These are phyloP conservation scores for Colletotrichum graminicola DNA, from an alignment of 2,329 filamentous ascomycete species.

Conservation along the genomic window DNA sequence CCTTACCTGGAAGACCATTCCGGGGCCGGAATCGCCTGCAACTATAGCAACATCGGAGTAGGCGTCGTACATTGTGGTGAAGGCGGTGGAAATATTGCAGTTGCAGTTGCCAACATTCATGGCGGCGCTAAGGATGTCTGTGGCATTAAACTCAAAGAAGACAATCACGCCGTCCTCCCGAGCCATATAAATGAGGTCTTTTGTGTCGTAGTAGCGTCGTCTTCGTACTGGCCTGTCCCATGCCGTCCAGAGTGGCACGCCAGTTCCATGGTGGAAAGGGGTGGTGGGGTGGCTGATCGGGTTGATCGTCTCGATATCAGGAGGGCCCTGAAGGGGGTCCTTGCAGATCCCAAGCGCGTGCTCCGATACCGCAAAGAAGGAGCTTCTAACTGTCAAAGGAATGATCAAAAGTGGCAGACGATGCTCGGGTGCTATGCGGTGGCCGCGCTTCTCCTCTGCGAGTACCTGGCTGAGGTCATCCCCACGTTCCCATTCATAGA, in stretches of 20 bases:
- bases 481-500: constrained; percentile 72
- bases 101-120: constrained; percentile 74
- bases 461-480: constrained; percentile 61
- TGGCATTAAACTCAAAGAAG: constrained; percentile 75
- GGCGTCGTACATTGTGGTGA: constrained; percentile 78
- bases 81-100: constrained; percentile 83
- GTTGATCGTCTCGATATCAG: constrained; percentile 60
- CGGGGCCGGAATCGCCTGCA: constrained; percentile 82
- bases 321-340: constrained; percentile 64
- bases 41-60: constrained; percentile 83
- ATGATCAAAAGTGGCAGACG: constrained; percentile 77
- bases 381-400: constrained; percentile 76
- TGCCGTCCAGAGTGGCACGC: constrained; percentile 78
- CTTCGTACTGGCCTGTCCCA: constrained; percentile 85
- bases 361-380: constrained; percentile 77
- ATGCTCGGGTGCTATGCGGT: constrained; percentile 63
- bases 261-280: constrained; percentile 60
- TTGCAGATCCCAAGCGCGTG: constrained; percentile 68
- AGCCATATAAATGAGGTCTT: constrained; percentile 87
- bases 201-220: constrained; percentile 69
- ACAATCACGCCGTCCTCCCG: constrained; percentile 88
- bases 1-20: constrained; percentile 79
- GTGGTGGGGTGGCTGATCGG: constrained; percentile 57
- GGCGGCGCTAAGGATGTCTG: constrained; percentile 65
- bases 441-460: constrained; percentile 61